Conservation (phyloP, 75 land plant genomes). For the Larix kaempferi region DNA sequence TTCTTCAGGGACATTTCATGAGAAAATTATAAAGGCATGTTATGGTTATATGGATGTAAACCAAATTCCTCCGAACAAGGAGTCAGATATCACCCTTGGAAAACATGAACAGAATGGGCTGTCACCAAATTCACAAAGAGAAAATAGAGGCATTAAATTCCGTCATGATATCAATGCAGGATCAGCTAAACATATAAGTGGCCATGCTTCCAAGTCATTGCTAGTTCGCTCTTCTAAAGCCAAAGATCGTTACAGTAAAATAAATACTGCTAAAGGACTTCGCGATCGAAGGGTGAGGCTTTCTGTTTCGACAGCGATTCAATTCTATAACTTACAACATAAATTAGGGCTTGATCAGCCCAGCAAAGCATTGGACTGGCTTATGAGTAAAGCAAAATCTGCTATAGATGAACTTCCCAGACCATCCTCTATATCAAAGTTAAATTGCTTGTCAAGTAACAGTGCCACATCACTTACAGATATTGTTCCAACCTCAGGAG, state of each 20-base stretch:
- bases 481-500: too few relatives aligned
- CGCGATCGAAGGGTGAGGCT: slow-evolving; percentile 34
- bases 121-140: background rate
- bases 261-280: slow-evolving; percentile 30
- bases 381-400: slow-evolving; percentile 25
- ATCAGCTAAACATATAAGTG: too few relatives aligned
- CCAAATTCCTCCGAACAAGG: background rate
- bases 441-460: background rate
- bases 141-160: too few relatives aligned
- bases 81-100: background rate
- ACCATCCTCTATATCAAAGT: background rate
- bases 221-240: slow-evolving; percentile 19
- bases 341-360: slow-evolving; percentile 37
- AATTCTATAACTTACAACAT: slow-evolving; percentile 31
- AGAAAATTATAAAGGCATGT: background rate
- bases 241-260: slow-evolving; percentile 42
- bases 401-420: slow-evolving; percentile 24
- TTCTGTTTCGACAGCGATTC: slow-evolving; percentile 29
- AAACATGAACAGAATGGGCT: background rate
- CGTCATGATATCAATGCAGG: too few relatives aligned
- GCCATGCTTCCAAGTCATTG: background rate
- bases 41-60: background rate
- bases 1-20: background rate
- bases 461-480: background rate
- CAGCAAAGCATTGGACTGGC: slow-evolving; percentile 42